Evolutionary conservation across 2,329 filamentous ascomycete genomes (phyloP), one percentile per base, ranked within the genome.

Genomic region (Fusarium torulosum): DNA sequence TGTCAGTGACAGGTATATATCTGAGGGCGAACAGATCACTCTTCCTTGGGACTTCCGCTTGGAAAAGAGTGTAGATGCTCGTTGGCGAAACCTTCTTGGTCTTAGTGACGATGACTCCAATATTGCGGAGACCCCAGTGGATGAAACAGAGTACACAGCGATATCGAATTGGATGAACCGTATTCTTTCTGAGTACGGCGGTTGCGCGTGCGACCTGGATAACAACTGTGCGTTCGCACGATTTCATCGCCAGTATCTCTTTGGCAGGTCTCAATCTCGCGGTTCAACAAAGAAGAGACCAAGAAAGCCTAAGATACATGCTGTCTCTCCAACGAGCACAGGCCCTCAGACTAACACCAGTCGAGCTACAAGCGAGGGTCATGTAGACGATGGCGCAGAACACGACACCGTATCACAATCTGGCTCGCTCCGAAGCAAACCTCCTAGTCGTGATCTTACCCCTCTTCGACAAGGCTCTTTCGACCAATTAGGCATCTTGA

Each of bases 1-100:
- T 66, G 88, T 97, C 60, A 94, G 93, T 72, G 92, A 92, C 71
- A 87, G 91, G 53, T 85, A 90, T 37, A 94, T 98, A 56, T 79
- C 85, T 17, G 82, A 88, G 2, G 83, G 85, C 40, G 88, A 89
- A 72, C 87, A 89, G 72, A 88, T 86, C 72, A 92, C 83, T 25
- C 86, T 84, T 71, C 86, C 81, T 53, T 93, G 84, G 92, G 92
- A 88, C 74, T 95, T 85, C 79, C 87, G 78, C 68, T 86, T 85
- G 69, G 86, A 82, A 71, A 90, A 83, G 75, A 86, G 80, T 64
- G 79, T 83, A 3, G 81, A 82, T 53, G 76, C 79, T 6, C 83
- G 86, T 31, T 87, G 88, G 77, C 79, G 88, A 7, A 83, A 88
- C 42, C 77, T 88, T 6, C 82, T 91, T 13, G 89, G 88, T 2